Conservation (phyloP, 1,284 basidiomycete species). For the Puccinia novopanici region DNA sequence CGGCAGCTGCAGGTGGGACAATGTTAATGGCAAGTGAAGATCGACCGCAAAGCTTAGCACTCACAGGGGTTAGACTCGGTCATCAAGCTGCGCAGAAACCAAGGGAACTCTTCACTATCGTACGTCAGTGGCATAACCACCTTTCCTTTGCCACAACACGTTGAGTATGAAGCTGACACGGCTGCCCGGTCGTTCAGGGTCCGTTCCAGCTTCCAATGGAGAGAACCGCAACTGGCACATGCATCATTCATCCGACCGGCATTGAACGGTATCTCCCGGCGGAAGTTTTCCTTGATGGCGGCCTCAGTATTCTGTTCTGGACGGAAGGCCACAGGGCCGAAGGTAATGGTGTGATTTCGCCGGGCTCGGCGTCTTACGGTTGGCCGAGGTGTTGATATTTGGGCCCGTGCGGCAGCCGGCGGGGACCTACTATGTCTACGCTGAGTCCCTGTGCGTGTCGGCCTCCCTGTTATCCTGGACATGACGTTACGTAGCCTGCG, state of each 20-base stretch:
- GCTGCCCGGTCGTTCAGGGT: not conserved
- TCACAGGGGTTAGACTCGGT: not conserved
- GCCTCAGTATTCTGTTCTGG: not conserved
- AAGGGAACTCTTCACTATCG: not conserved
- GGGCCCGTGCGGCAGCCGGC: too few species aligned
- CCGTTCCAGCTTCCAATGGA: not conserved
- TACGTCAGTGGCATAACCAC: not conserved
- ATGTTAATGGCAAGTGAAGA: too few species aligned
- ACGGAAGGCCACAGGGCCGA: not conserved
- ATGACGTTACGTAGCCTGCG: too few species aligned
- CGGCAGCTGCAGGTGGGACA: too few species aligned
- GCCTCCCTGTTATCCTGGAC: too few species aligned
- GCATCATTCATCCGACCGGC: not conserved
- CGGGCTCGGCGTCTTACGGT: too few species aligned
- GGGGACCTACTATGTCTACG: not conserved
- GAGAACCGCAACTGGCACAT: not conserved
- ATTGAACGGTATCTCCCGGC: not conserved
- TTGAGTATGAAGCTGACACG: not conserved
- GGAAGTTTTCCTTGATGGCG: not conserved
- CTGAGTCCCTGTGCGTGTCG: too few species aligned
- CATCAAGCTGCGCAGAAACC: not conserved
- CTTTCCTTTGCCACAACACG: not conserved
- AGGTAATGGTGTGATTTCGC: not conserved
- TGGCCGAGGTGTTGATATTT: not conserved
- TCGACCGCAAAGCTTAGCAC: too few species aligned